Evolutionary conservation across 2,329 filamentous ascomycete genomes (phyloP).

Genomic region (Phialophora chinensis): DNA sequence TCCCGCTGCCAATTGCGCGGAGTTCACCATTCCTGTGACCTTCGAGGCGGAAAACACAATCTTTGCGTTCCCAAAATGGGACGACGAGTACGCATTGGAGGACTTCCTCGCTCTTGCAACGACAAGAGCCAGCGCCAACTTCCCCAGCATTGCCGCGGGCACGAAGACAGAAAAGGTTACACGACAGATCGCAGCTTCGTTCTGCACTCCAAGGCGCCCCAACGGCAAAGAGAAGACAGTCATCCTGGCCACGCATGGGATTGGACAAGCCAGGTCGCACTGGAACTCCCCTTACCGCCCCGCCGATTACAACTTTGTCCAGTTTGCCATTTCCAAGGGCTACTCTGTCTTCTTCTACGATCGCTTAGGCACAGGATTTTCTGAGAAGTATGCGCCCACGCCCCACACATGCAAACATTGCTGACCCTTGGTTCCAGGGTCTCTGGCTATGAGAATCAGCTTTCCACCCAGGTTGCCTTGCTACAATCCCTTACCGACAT

Average conservation of each 20-base stretch:
- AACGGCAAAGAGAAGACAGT: slow-evolving; percentile 44
- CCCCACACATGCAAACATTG: slow-evolving; percentile 5
- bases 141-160: slow-evolving; percentile 12
- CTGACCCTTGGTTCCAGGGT: slow-evolving; percentile 18
- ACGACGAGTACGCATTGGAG: slow-evolving; percentile 22
- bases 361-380: slow-evolving; percentile 41
- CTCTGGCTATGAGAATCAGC: slow-evolving; percentile 37
- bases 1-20: slow-evolving; percentile 12
- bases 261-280: slow-evolving; percentile 42
- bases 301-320: slow-evolving; percentile 43
- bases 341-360: slow-evolving; percentile 45
- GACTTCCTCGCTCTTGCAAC: slow-evolving; percentile 26
- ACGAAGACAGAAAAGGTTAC: slow-evolving; percentile 25
- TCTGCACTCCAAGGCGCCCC: slow-evolving; percentile 30
- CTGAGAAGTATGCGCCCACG: slow-evolving; percentile 38
- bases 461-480: slow-evolving; percentile 36
- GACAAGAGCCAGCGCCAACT: slow-evolving; percentile 17
- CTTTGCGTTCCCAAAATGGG: slow-evolving; percentile 26
- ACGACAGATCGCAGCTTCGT: slow-evolving; percentile 32
- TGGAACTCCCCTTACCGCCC: slow-evolving; percentile 41
- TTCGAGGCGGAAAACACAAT: slow-evolving; percentile 20
- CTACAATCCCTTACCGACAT: slow-evolving; percentile 35
- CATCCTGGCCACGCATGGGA: slow-evolving; percentile 44
- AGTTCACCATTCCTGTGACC: slow-evolving; percentile 25
- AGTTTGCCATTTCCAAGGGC: slow-evolving; percentile 41